These are phyloP conservation scores for Hypoxylon sp. DNA, from an alignment of 2,329 filamentous ascomycete genomes.

Conservation along the genomic window DNA sequence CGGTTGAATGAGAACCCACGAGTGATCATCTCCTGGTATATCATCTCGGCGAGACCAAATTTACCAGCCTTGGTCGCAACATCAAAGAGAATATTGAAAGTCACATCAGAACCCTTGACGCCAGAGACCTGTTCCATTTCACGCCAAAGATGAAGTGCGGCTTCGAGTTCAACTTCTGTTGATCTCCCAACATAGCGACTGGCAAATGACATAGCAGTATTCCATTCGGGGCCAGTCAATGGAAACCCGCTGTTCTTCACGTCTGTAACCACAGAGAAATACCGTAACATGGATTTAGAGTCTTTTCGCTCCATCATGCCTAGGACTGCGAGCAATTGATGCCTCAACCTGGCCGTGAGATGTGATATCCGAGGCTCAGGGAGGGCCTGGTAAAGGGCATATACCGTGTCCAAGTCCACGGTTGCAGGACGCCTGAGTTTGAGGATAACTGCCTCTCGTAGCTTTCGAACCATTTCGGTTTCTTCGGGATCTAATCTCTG, in stretches of 20 bases:
- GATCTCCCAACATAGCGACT: conserved; percentile 75
- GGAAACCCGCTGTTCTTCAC: conserved; percentile 80
- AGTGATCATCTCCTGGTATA: conserved; percentile 82
- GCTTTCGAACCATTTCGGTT: conserved; percentile 54
- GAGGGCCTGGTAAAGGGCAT: conserved; percentile 63
- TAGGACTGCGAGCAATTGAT: conserved; percentile 75
- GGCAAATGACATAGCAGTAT: conserved; percentile 83
- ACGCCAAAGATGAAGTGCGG: conserved; percentile 83
- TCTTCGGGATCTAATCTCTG: conserved; percentile 54
- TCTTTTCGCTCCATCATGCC: conserved; percentile 71
- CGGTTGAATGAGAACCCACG: conserved; percentile 79
- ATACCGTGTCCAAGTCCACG: conserved; percentile 60
- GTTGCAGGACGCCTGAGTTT: conserved; percentile 59
- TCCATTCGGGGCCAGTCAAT: conserved; percentile 81
- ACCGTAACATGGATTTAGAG: conserved; percentile 78
- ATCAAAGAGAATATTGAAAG: conserved; percentile 94
- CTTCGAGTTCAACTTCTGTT: conserved; percentile 71
- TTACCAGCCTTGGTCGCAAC: conserved; percentile 88
- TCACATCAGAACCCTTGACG: conserved; percentile 77
- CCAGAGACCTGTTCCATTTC: conserved; percentile 85
- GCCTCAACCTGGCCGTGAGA: conserved; percentile 67
- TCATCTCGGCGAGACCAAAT: conserved; percentile 84
- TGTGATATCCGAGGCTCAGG: conserved; percentile 67
- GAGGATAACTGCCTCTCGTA: conserved; percentile 58
- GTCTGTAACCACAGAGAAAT: conserved; percentile 86